Evolutionary conservation across 768 basidiomycete genomes (phyloP).

Genomic region (Tricholoma matsutake): DNA sequence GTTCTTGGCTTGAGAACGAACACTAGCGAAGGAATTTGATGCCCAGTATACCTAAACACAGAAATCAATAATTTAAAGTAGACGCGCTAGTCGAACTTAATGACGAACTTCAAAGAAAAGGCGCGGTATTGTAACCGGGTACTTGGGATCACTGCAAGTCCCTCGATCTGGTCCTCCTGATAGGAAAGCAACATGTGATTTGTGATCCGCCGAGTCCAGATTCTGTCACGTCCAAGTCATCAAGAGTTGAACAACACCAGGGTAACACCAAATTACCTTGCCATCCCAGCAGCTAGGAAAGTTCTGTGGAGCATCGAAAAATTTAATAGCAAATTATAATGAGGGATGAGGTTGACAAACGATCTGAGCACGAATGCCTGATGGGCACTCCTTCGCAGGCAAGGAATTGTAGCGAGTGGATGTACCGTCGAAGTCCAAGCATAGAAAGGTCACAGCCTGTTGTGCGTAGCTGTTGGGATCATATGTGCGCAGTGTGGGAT

Average conservation of each 20-base stretch:
- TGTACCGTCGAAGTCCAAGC: slow-evolving; percentile 43
- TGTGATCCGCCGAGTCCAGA: slow-evolving; percentile 47
- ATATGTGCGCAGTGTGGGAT: slow-evolving; percentile 44
- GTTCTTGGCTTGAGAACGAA: slow-evolving; percentile 43
- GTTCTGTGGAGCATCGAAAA: slow-evolving; percentile 28
- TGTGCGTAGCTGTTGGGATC: slow-evolving; percentile 42
- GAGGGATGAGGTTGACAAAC: slow-evolving; percentile 28
- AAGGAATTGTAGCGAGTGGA: slow-evolving; percentile 37
- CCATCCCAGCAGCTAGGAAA: slow-evolving; percentile 59
- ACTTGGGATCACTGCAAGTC: slow-evolving; percentile 45
- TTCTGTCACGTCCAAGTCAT: slow-evolving; percentile 28
- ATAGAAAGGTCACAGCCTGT: slow-evolving; percentile 46
- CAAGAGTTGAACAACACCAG: not conserved
- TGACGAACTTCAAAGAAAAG: slow-evolving; percentile 50
- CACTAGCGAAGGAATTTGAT: slow-evolving; percentile 28
- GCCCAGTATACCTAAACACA: slow-evolving; percentile 42
- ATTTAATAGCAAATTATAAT: not conserved
- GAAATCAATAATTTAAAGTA: not conserved
- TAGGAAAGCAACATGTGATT: slow-evolving; percentile 48
- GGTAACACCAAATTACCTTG: slow-evolving; percentile 29
- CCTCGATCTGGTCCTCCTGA: slow-evolving; percentile 47
- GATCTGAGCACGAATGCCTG: slow-evolving; percentile 48
- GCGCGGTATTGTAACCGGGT: slow-evolving; percentile 43
- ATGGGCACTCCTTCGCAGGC: slow-evolving; percentile 38
- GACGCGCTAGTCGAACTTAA: not conserved